Conservation (phyloP, 495 filamentous ascomycete genomes). For the Endocarpon pusillum region DNA sequence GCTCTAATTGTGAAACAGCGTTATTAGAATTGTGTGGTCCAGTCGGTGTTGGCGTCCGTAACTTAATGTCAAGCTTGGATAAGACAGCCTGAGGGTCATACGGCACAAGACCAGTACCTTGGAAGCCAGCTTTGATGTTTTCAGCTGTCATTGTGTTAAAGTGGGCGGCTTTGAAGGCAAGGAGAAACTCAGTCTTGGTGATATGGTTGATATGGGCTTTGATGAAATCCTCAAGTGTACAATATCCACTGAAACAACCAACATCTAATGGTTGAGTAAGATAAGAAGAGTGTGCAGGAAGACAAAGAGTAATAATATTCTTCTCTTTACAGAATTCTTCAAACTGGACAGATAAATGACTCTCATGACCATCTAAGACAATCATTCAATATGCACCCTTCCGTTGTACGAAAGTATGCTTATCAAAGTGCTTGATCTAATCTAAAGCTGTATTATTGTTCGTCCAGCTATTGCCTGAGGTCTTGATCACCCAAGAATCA, state of each 20-base stretch:
- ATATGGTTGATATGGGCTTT: conserved; percentile 5
- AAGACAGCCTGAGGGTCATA: conserved; percentile 4
- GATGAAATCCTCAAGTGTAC: conserved; percentile 4
- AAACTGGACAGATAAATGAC: conserved; percentile 13
- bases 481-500: conserved; percentile 12
- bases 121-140: conserved; percentile 8
- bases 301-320: conserved; percentile 16
- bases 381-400: conserved; percentile 8
- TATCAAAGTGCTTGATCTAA: conserved; percentile 9
- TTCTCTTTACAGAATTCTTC: conserved; percentile 10
- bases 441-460: conserved; percentile 13
- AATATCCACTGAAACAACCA: conserved; percentile 10
- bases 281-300: conserved; percentile 14
- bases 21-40: too few relatives aligned
- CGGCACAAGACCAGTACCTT: conserved; percentile 6
- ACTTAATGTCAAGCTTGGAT: conserved; percentile 7
- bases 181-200: conserved; percentile 8
- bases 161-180: conserved; percentile 3
- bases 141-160: conserved; percentile 3
- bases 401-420: conserved; percentile 2
- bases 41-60: not conserved
- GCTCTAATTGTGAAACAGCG: too few relatives aligned
- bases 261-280: conserved; percentile 17
- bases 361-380: conserved; percentile 18
- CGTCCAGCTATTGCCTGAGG: conserved; percentile 19